phyloP scores from a whole-genome alignment of 257 asterid genomes.

The Anisodus acutangulus region DNA sequence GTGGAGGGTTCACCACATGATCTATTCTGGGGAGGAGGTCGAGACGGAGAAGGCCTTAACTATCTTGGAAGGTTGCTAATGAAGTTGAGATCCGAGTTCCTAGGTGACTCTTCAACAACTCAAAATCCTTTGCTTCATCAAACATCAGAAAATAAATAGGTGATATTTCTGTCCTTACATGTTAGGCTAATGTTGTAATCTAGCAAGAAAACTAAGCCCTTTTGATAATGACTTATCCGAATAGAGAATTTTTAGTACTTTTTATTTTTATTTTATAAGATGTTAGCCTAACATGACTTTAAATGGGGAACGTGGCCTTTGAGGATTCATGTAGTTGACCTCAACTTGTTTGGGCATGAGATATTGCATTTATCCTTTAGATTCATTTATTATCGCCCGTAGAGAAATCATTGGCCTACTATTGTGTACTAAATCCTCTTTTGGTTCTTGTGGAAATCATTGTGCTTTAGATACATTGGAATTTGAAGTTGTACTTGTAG shows the following conservation, averaged over 20 bases:
- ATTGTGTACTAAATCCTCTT: background rate
- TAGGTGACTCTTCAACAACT: conserved; percentile 44
- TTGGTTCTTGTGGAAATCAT: background rate
- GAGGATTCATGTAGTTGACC: no score
- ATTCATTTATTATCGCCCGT: background rate
- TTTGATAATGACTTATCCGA: background rate
- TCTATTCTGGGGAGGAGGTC: conserved; percentile 98
- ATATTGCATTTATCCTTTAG: background rate
- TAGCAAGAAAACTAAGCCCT: background rate
- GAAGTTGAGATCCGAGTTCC: conserved; percentile 85
- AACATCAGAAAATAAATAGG: conserved; percentile 35
- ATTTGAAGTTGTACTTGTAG: no score
- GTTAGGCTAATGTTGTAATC: conserved; percentile 22
- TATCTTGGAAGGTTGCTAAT: conserved; percentile 92
- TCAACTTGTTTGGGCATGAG: no score
- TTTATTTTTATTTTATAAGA: no score
- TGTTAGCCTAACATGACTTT: no score
- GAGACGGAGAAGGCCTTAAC: conserved; percentile 98
- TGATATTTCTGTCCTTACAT: background rate
- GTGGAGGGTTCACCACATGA: conserved; percentile 97
- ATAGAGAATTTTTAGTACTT: no score
- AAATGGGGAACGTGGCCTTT: no score
- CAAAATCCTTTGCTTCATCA: conserved; percentile 34
- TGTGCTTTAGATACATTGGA: no score
- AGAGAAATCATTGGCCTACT: background rate